Evolutionary conservation across 169 alveolate genomes (phyloP), one percentile per base, ranked within the genome.

Genomic region (Cyclospora cayetanensis): DNA sequence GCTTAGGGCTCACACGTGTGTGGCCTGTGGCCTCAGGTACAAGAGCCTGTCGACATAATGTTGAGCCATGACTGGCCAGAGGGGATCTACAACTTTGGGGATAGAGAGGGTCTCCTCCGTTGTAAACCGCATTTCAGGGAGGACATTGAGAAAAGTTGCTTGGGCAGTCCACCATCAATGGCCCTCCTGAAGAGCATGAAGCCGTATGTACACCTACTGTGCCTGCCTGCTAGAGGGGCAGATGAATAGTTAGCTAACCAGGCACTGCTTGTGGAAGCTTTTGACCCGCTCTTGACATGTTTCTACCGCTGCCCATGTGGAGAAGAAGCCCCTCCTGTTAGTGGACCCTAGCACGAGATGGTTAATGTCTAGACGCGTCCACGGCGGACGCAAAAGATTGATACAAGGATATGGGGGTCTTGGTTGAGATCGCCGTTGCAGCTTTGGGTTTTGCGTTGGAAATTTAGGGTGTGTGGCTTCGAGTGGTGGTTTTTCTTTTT

Each of bases 31-130:
- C 79, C 42, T 29, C 83, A 95, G 95, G 63, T 96, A 66, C 92
- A 94, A 82, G 96, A 94, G 42, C 94, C 94, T 35, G 94, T 98
- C 27, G 99, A 98, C 95, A 95, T 98, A 11, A 96, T 98, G 93
- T 70, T 98, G 89, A 95, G 99, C 52, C 99, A 99, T 94, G 99
- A 99, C 93, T 99, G 99, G 99, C 99, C 99, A 25, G 84, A 42
- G 29, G 72, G 86, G 29, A 87, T 87, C 9, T 50, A 87, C 53
- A 39, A 87, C n/a, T 87, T 18, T 41, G 92, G 92, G 9, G 76
- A 87, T 55, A 50, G 35, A 50, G 31, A 25, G 22, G 27, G 43
- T 31, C 74, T 87, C 35, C 31, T 87, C 12, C 39, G 46, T 0
- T 5, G 0, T 27, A 87, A 87, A 27, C 92, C 92, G 27, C 4